Conservation (phyloP, 2,329 filamentous ascomycete genomes). For the Plenodomus biglobosus region DNA sequence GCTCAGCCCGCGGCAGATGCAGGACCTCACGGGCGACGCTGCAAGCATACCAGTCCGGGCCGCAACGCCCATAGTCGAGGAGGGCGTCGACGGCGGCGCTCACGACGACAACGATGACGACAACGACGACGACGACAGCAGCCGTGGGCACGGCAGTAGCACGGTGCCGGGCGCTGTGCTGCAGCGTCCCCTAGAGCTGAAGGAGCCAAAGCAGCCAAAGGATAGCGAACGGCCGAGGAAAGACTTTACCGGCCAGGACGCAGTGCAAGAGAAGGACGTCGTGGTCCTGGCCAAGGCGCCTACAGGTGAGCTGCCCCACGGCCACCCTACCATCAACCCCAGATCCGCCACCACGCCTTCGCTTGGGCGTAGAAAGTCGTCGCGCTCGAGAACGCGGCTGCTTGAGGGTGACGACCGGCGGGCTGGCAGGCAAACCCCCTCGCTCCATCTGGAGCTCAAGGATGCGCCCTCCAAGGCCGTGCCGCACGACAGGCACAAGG, state of each 20-base stretch:
- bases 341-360: slow-evolving; percentile 45
- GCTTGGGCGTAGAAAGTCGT: slow-evolving; percentile 41
- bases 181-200: slow-evolving; percentile 22
- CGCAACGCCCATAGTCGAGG: slow-evolving; percentile 43
- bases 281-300: slow-evolving; percentile 35
- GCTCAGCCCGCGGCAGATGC: slow-evolving; percentile 57
- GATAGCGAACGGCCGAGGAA: slow-evolving; percentile 1
- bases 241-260: slow-evolving; percentile 12
- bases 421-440: slow-evolving; percentile 24
- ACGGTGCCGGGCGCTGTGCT: slow-evolving; percentile 24
- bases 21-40: slow-evolving; percentile 57
- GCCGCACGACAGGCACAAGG: slow-evolving; percentile 27
- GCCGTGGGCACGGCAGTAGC: slow-evolving; percentile 16
- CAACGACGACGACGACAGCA: slow-evolving; percentile 16
- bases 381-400: slow-evolving; percentile 18
- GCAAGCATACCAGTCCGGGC: slow-evolving; percentile 56
- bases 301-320: slow-evolving; percentile 23
- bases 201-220: no score
- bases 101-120: slow-evolving; percentile 17
- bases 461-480: slow-evolving; percentile 30
- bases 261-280: slow-evolving; percentile 30
- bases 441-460: slow-evolving; percentile 40
- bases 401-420: slow-evolving; percentile 27
- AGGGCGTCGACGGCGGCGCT: slow-evolving; percentile 28
- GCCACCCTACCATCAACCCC: slow-evolving; percentile 34